Evolutionary conservation across 192 early-diverging fungal species (phyloP), one percentile per base, ranked within the genome.

Genomic region (Oehlia diaphana): DNA sequence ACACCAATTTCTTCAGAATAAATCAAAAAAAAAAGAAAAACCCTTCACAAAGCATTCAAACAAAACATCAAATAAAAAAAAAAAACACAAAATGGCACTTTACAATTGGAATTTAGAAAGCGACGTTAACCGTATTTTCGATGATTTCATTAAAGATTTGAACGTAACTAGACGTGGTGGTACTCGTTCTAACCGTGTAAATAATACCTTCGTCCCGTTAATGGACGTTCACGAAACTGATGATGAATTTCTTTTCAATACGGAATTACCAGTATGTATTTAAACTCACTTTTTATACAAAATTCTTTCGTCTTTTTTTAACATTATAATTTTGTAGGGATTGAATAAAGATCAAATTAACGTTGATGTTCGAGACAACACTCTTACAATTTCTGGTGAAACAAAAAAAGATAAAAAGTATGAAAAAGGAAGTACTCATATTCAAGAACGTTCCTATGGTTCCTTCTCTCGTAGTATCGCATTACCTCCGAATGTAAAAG

Each of bases 311-410:
- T 42, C 7, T 42, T 42, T 42, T 42, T 42, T 42, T 31, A 31
- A 42, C 39, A 42, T 42, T 42, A 42, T 42, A 42, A 50, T 50
- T 31, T 42, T 33, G 9, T 53, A 76, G 74, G 91, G 90, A 10
- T 80, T 90, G 31, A 72, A 63, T 35, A 88, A 91, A 71, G 87
- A 91, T 21, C 82, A 92, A 33, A 80, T 92, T 71, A 83, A 88
- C 67, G 44, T 92, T 31, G 82, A 85, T 16, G 70, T 86, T 37
- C 82, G 81, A 13, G 88, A 87, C 37, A 82, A 90, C 42, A 42
- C 77, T 33, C 61, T 92, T 28, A 79, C 78, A 3, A 81, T 92
- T 65, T 81, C 81, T 50, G 90, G 89, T 26, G 83, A 89, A 72
- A 77, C 50, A 63, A 82, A 83, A 61, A 50, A 49, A 16, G 39